These are phyloP conservation scores for Fusarium sp. DNA, from an alignment of 2,329 filamentous ascomycete species.

Conservation along the genomic window DNA sequence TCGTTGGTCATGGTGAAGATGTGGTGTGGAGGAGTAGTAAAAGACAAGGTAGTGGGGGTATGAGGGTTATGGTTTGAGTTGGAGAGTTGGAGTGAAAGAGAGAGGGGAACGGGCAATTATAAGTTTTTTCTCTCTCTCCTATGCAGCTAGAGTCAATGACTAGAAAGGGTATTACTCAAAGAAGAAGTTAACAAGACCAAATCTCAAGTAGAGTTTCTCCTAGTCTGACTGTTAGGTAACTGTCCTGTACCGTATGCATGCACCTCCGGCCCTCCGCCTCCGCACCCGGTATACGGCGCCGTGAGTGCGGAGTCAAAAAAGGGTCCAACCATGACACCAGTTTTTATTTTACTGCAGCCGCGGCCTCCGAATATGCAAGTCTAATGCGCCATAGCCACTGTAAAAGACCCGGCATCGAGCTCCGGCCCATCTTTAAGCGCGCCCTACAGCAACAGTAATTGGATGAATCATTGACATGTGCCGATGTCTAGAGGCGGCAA, in stretches of 20 bases:
- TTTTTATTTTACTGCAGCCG: constrained; percentile 3
- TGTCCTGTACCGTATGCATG: background rate
- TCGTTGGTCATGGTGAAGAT: constrained; percentile 48
- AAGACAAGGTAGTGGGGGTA: background rate
- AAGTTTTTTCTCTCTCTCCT: background rate
- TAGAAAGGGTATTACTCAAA: constrained; percentile 16
- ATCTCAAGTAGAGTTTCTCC: background rate
- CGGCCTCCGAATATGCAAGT: constrained; percentile 7
- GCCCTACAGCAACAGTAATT: constrained; percentile 5
- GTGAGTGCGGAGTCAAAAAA: constrained; percentile 18
- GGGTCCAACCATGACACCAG: background rate
- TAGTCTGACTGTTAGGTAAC: background rate
- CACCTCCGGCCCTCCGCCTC: constrained; percentile 15
- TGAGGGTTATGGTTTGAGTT: background rate
- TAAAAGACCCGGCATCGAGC: background rate
- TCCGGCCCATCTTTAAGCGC: constrained; percentile 27
- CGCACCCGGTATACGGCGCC: constrained; percentile 29
- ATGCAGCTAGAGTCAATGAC: constrained; percentile 13
- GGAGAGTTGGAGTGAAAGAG: background rate
- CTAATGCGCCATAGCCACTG: constrained; percentile 10
- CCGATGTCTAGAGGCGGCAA: constrained; percentile 26
- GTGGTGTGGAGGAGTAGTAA: background rate
- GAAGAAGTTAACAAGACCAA: constrained; percentile 17
- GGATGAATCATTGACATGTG: constrained; percentile 4
- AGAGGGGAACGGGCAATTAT: constrained; percentile 10